Percentiles rank a stretch among this genome's conserved stretches.
Evolutionary conservation across 768 basidiomycete species (phyloP).

Genomic region (Guyanaporus albipodus): DNA sequence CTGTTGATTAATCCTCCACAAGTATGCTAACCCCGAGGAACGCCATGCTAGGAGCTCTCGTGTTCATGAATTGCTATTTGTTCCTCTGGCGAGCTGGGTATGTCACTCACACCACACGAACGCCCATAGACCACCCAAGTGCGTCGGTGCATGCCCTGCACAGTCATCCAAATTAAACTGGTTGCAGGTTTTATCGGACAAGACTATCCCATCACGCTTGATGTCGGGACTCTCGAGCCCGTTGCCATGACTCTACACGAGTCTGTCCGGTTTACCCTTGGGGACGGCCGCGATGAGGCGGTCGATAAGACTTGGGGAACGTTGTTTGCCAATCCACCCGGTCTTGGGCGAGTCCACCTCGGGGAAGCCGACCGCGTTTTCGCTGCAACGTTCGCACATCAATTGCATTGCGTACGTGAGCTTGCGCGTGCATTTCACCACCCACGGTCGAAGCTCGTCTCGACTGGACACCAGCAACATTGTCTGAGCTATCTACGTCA

Average conservation of each 20-base stretch:
- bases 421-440: slow-evolving; percentile 6
- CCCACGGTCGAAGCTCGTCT: neutral
- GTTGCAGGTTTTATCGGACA: slow-evolving; percentile 4
- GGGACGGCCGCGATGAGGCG: slow-evolving; percentile 2
- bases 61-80: no score
- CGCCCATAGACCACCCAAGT: no score
- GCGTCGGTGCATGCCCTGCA: no score
- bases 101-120: no score
- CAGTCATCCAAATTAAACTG: no score
- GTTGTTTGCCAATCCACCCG: slow-evolving; percentile 7
- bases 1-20: no score
- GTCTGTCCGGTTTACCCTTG: slow-evolving; percentile 1
- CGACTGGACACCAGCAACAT: slow-evolving; percentile 28
- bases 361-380: slow-evolving; percentile 5
- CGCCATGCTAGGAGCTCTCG: no score
- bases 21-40: no score
- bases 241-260: slow-evolving; percentile 12
- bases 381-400: slow-evolving; percentile 7
- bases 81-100: no score
- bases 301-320: slow-evolving; percentile 8
- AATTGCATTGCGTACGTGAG: slow-evolving; percentile 8
- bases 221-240: slow-evolving; percentile 2
- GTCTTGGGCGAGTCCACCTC: slow-evolving; percentile 8
- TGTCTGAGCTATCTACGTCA: slow-evolving; percentile 39
- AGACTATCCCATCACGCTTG: slow-evolving; percentile 8